Conservation (phyloP, 257 asterid genomes). For the Ballota nigra region DNA sequence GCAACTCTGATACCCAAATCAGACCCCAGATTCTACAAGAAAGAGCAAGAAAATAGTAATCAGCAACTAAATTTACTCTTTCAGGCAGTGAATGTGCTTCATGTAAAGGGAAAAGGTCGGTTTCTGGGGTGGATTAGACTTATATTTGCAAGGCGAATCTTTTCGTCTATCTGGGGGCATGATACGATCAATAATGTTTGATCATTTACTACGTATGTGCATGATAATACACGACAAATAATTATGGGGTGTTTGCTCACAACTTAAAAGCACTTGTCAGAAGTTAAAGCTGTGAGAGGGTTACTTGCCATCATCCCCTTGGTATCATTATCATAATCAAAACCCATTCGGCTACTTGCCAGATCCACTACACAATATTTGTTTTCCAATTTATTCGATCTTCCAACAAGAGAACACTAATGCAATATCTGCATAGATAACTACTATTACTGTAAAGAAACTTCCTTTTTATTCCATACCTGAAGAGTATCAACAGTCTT, state of each 20-base stretch:
- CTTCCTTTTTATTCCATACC: constrained; percentile 34
- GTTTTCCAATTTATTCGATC: too few species aligned
- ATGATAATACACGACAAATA: background rate
- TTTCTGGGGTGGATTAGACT: too few species aligned
- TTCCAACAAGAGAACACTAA: too few species aligned
- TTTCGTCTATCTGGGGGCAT: background rate
- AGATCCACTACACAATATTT: too few species aligned
- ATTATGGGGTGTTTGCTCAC: too few species aligned
- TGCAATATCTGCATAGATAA: background rate
- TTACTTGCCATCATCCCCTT: too few species aligned
- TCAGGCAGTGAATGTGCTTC: background rate
- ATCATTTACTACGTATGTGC: background rate
- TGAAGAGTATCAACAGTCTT: constrained; percentile 59
- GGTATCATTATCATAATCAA: too few species aligned
- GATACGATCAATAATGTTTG: background rate
- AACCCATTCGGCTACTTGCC: too few species aligned
- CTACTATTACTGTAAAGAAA: background rate
- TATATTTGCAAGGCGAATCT: background rate
- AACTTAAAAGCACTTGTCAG: too few species aligned
- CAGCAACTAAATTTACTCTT: background rate
- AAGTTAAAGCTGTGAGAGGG: too few species aligned
- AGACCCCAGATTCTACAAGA: constrained; percentile 54
- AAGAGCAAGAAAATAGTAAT: background rate
- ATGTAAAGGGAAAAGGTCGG: background rate
- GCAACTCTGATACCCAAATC: constrained; percentile 65